Evolutionary conservation across 225 moss, liverwort and hornwort genomes (phyloP), one percentile per base, ranked within the genome.

Genomic region (Takakia lepidozioides): DNA sequence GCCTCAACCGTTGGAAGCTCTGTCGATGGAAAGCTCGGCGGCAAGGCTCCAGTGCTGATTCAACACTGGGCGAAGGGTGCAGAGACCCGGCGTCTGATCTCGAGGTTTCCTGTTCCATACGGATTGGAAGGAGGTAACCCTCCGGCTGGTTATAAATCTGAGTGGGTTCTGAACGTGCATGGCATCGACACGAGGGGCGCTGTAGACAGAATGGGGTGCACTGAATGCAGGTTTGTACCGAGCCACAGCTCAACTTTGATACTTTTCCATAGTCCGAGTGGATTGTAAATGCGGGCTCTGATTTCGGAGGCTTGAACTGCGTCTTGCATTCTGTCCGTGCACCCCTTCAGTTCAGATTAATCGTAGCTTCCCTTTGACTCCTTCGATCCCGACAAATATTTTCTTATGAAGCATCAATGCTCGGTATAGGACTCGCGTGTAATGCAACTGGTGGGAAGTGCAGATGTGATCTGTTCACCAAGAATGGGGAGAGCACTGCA

Each of bases 111-210:
- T 34, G 51, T 21, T 35, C 29, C 51, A 2, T 52, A 52, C 20
- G 51, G 51, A 3, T 5, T 32, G 10, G 29, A 30, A 10, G 34
- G 30, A 11, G 51, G 51, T 27, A 22, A 52, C 15, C 27, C 35
- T 5, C 29, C 51, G 5, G 10, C 27, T 11, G 51, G 51, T 4
- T 28, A n/a, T 30, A 30, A 30, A 1, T 23, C 30, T 5, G 16
- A 5, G 18, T 52, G 51, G 51, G 17, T 18, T 14, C 17, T 52
- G 28, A 52, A 52, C 18, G 32, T 52, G 32, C 51, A 52, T 20
- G 51, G 29, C 3, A 52, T n/a, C n/a, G n/a, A n/a, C n/a, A n/a
- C n/a, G n/a, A n/a, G n/a, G n/a, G n/a, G n/a, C n/a, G n/a, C n/a
- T n/a, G n/a, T n/a, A n/a, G n/a, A n/a, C n/a, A n/a, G n/a, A n/a